Conservation (phyloP, 768 basidiomycete genomes). For the Termitomyces sp. region DNA sequence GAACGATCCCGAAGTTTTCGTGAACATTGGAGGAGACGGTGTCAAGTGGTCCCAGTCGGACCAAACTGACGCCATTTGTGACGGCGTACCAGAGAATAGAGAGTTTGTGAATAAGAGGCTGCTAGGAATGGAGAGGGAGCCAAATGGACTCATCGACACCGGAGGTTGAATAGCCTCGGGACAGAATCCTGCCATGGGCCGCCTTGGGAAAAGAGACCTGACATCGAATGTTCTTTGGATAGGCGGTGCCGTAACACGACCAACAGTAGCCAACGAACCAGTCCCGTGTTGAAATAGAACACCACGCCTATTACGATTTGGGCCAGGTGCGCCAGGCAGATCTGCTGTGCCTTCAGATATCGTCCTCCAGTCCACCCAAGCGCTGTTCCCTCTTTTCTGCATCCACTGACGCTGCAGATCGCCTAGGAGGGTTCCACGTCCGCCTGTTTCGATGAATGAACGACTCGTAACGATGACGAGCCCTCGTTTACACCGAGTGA, state of each 20-base stretch:
- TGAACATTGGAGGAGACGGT: neutral
- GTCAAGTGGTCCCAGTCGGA: neutral
- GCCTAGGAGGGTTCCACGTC: slow-evolving; percentile 41
- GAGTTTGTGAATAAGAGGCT: neutral
- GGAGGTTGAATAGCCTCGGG: too few species aligned
- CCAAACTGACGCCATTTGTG: too few species aligned
- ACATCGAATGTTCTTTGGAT: neutral
- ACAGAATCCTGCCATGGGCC: neutral
- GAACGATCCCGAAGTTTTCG: neutral
- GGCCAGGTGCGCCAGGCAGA: slow-evolving; percentile 28
- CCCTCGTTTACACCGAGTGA: slow-evolving; percentile 44
- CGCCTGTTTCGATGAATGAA: slow-evolving; percentile 33
- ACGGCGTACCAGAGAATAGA: too few species aligned
- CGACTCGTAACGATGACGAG: slow-evolving; percentile 47
- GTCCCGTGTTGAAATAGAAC: neutral
- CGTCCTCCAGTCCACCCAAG: slow-evolving; percentile 31
- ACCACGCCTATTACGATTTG: slow-evolving; percentile 6
- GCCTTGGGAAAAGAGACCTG: neutral
- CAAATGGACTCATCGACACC: neutral
- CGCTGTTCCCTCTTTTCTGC: slow-evolving; percentile 6
- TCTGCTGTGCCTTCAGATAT: slow-evolving; percentile 25
- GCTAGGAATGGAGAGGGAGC: neutral
- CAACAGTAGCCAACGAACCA: neutral
- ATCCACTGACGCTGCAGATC: slow-evolving; percentile 27
- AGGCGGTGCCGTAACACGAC: neutral